Evolutionary conservation across 2,329 filamentous ascomycete genomes (phyloP).

Genomic region (Aspergillus persii): DNA sequence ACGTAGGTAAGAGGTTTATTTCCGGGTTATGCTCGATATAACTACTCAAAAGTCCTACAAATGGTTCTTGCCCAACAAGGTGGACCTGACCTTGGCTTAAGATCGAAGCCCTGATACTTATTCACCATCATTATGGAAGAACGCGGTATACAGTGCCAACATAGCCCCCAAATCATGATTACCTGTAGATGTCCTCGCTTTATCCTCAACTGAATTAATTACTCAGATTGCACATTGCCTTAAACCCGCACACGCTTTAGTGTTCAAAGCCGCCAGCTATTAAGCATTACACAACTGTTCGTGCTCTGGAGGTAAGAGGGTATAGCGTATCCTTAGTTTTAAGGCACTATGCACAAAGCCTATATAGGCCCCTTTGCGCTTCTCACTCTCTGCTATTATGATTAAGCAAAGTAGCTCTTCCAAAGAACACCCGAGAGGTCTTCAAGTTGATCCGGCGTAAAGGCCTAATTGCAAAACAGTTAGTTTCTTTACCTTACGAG

Average conservation of each 20-base stretch:
- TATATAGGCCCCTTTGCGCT: neutral
- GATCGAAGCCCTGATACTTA: neutral
- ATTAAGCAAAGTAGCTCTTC: slow-evolving; percentile 97
- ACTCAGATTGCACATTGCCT: neutral
- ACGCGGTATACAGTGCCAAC: neutral
- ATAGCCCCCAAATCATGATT: neutral
- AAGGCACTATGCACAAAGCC: neutral
- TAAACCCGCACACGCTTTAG: neutral
- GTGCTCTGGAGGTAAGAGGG: neutral
- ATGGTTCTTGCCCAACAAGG: neutral
- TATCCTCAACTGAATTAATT: neutral
- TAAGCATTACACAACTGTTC: neutral
- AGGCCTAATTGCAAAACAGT: slow-evolving; percentile 54
- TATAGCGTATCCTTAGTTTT: neutral
- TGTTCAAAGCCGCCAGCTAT: neutral
- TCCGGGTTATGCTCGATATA: neutral
- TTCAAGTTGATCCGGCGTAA: slow-evolving; percentile 88
- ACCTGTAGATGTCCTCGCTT: neutral
- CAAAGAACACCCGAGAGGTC: slow-evolving; percentile 94
- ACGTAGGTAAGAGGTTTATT: too few relatives aligned
- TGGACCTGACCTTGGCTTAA: neutral
- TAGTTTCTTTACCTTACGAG: neutral
- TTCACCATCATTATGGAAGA: neutral
- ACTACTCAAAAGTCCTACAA: too few relatives aligned
- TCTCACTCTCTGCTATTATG: neutral